Evolutionary conservation across 2,329 filamentous ascomycete genomes (phyloP).

Genomic region (Basipetospora sp.): DNA sequence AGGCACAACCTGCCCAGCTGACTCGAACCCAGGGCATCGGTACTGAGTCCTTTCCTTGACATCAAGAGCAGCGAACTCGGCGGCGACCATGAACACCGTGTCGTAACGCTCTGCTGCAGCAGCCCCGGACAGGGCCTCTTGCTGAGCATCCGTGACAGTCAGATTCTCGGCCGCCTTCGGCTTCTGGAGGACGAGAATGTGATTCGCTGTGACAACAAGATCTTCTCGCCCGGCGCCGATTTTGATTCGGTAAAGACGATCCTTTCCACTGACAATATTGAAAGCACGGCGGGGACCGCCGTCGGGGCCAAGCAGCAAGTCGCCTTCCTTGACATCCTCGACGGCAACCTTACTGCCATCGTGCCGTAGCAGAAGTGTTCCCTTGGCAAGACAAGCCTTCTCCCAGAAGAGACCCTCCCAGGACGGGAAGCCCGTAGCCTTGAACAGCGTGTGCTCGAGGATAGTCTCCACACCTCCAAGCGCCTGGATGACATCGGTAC

Average conservation of each 20-base stretch:
- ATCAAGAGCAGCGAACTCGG: conserved; percentile 26
- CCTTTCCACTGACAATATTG: conserved; percentile 32
- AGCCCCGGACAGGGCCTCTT: conserved; percentile 6
- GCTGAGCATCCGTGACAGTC: neutral
- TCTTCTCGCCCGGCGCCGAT: conserved; percentile 27
- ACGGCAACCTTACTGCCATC: conserved; percentile 29
- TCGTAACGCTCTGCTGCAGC: conserved; percentile 18
- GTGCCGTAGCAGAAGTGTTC: conserved; percentile 25
- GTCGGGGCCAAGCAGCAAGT: conserved; percentile 33
- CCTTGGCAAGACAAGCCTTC: conserved; percentile 28
- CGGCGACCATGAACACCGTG: conserved; percentile 31
- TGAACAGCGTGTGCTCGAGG: conserved; percentile 89
- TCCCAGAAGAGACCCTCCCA: conserved; percentile 98
- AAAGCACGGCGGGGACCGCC: conserved; percentile 31
- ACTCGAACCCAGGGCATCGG: conserved; percentile 17
- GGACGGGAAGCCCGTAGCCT: conserved; percentile 86
- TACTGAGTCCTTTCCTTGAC: conserved; percentile 21
- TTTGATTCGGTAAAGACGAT: conserved; percentile 33
- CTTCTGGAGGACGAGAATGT: conserved; percentile 30
- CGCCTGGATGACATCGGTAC: conserved; percentile 93
- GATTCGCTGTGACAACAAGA: conserved; percentile 33
- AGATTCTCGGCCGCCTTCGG: conserved; percentile 12
- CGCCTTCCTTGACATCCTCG: conserved; percentile 33
- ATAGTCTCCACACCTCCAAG: conserved; percentile 95
- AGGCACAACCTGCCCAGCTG: conserved; percentile 11